phyloP scores from a whole-genome alignment of 352 stramenopile genomes.

The Globisporangium rhizosaccharum region DNA sequence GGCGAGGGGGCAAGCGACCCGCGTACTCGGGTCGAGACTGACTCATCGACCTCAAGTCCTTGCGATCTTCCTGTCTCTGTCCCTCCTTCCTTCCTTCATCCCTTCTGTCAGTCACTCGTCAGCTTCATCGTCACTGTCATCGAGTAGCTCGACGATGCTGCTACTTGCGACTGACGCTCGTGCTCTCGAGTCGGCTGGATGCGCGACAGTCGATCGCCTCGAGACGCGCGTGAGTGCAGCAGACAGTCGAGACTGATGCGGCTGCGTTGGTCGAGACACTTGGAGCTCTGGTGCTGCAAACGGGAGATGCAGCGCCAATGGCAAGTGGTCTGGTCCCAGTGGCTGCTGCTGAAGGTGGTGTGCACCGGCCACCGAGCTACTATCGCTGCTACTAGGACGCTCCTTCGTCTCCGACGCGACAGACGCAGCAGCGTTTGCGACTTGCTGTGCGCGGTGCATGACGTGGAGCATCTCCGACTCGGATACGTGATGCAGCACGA shows the following conservation, averaged over 20 bases:
- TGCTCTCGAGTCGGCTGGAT: not conserved
- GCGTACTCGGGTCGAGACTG: not conserved
- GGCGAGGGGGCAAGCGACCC: no score
- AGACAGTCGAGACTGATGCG: not conserved
- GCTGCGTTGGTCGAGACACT: no score
- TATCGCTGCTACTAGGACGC: not conserved
- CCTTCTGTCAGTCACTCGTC: constrained; percentile 2
- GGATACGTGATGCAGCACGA: constrained; percentile 55
- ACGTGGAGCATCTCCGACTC: constrained; percentile 56
- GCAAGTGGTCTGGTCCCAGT: not conserved
- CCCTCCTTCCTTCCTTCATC: no score
- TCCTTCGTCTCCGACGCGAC: not conserved
- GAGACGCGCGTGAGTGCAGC: not conserved
- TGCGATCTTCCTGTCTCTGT: not conserved
- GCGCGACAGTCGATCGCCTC: not conserved
- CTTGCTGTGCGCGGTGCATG: constrained; percentile 38
- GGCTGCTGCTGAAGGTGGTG: not conserved
- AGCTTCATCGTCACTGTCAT: constrained; percentile 18
- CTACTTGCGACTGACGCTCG: not conserved
- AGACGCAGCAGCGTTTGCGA: constrained; percentile 3
- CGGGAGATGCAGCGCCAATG: not conserved
- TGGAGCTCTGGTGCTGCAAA: no score
- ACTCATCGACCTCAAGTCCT: not conserved
- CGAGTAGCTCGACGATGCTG: constrained; percentile 11
- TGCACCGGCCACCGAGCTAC: not conserved